Evolutionary conservation across 179 eudicot species (phyloP).

Genomic region (Gypsophila paniculata): DNA sequence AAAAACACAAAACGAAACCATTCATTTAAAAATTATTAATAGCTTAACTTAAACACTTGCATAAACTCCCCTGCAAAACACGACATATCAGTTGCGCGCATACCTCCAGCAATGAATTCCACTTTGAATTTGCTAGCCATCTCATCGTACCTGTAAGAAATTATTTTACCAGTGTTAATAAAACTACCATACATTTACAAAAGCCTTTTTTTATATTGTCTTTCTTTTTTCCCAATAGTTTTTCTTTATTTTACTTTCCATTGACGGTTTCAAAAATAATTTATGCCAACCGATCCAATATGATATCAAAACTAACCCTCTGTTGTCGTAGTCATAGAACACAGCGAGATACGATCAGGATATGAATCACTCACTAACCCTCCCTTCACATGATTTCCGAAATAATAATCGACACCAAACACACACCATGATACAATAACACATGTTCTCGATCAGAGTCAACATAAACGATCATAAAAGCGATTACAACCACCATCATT

Average conservation of each 20-base stretch:
- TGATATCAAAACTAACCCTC: too few relatives aligned
- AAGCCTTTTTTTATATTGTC: too few relatives aligned
- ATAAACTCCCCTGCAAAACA: not conserved
- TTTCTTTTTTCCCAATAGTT: too few relatives aligned
- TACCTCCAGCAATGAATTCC: conserved; percentile 97
- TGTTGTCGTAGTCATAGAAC: not conserved
- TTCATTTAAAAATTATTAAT: not conserved
- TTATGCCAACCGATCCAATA: too few relatives aligned
- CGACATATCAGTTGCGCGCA: not conserved
- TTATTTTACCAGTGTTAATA: not conserved
- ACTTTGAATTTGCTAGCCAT: conserved; percentile 68
- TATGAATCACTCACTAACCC: too few relatives aligned
- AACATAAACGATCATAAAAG: too few relatives aligned
- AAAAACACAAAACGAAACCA: not conserved
- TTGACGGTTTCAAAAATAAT: too few relatives aligned
- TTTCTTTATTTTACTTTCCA: too few relatives aligned
- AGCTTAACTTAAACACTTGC: not conserved
- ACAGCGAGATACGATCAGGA: not conserved
- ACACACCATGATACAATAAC: not conserved
- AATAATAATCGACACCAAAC: too few relatives aligned
- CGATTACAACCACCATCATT: not conserved
- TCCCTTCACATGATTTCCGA: not conserved
- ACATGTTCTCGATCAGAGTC: not conserved
- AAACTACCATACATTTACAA: not conserved
- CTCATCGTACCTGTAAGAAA: conserved; percentile 67